phyloP scores from a whole-genome alignment of 2,329 filamentous ascomycete species.

The Westerdykella aurantiaca region DNA sequence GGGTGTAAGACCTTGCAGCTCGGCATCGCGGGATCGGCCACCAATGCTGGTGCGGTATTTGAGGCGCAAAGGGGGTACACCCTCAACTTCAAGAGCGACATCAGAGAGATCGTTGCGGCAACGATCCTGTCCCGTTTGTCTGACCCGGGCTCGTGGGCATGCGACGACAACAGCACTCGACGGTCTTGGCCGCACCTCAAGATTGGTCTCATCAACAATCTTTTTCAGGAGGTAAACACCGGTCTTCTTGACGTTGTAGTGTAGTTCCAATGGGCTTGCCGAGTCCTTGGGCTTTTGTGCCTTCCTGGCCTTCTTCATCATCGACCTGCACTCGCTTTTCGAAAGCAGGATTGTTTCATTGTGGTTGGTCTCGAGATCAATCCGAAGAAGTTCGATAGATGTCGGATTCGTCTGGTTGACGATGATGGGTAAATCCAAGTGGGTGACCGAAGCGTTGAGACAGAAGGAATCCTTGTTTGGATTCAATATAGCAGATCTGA shows the following conservation, averaged over 20 bases:
- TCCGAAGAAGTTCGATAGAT: slow-evolving; percentile 79
- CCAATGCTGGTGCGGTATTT: slow-evolving; percentile 89
- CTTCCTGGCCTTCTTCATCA: slow-evolving; percentile 66
- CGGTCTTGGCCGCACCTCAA: slow-evolving; percentile 74
- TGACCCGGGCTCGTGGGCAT: slow-evolving; percentile 75
- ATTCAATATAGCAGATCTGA: slow-evolving; percentile 77
- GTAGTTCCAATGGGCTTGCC: slow-evolving; percentile 59
- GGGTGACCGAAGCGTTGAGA: slow-evolving; percentile 58
- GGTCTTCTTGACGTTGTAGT: slow-evolving; percentile 73
- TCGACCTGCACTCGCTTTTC: slow-evolving; percentile 65
- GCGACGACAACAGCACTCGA: slow-evolving; percentile 78
- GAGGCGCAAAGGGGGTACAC: slow-evolving; percentile 85
- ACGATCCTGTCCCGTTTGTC: slow-evolving; percentile 59
- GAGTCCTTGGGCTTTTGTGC: slow-evolving; percentile 44
- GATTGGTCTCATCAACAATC: slow-evolving; percentile 87
- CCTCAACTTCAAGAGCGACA: slow-evolving; percentile 73
- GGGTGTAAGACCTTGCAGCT: slow-evolving; percentile 85
- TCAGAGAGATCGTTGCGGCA: slow-evolving; percentile 87
- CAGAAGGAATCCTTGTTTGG: slow-evolving; percentile 77
- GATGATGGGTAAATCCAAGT: slow-evolving; percentile 69
- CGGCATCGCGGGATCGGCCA: slow-evolving; percentile 69
- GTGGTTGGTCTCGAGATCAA: slow-evolving; percentile 73
- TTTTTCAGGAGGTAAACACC: slow-evolving; percentile 80
- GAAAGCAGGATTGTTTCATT: slow-evolving; percentile 76
- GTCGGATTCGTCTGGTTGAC: slow-evolving; percentile 92